Conservation (phyloP, 345 rosid species). For the Dovyalis caffra region DNA sequence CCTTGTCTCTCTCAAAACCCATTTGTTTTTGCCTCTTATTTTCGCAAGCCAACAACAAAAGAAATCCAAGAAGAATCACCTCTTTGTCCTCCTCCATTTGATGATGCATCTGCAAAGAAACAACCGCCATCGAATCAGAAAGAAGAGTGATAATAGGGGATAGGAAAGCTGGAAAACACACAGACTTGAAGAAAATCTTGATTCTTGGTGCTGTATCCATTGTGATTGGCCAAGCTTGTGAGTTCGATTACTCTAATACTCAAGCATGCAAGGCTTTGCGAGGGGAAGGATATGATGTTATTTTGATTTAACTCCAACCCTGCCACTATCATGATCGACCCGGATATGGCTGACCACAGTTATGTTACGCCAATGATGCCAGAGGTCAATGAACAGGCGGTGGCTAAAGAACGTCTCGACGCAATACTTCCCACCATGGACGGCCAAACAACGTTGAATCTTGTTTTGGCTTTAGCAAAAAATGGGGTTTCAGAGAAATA, state of each 20-base stretch:
- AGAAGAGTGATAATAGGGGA: neutral
- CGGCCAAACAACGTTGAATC: conserved; percentile 92
- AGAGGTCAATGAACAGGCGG: conserved; percentile 78
- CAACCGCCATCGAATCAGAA: too few species aligned
- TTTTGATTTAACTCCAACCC: conserved; percentile 93
- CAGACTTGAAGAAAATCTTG: conserved; percentile 84
- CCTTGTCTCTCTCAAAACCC: neutral
- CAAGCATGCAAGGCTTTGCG: conserved; percentile 91
- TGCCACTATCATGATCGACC: conserved; percentile 98
- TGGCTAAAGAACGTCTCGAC: conserved; percentile 81
- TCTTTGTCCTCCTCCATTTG: neutral
- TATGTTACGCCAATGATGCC: conserved; percentile 90
- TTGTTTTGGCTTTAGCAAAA: conserved; percentile 85
- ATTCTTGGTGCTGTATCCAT: conserved; percentile 97
- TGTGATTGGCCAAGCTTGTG: conserved; percentile 97
- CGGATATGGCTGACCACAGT: conserved; percentile 78
- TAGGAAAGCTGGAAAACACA: conserved; percentile 62
- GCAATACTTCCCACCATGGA: conserved; percentile 96
- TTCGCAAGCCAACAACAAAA: neutral
- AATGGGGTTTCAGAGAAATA: conserved; percentile 67
- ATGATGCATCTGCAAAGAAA: neutral
- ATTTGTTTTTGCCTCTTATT: neutral
- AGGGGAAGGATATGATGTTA: conserved; percentile 86
- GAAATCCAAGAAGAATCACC: neutral
- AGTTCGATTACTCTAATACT: conserved; percentile 96